These are phyloP conservation scores for Euphrasia confusa DNA, from an alignment of 257 asterid species.

Conservation along the genomic window DNA sequence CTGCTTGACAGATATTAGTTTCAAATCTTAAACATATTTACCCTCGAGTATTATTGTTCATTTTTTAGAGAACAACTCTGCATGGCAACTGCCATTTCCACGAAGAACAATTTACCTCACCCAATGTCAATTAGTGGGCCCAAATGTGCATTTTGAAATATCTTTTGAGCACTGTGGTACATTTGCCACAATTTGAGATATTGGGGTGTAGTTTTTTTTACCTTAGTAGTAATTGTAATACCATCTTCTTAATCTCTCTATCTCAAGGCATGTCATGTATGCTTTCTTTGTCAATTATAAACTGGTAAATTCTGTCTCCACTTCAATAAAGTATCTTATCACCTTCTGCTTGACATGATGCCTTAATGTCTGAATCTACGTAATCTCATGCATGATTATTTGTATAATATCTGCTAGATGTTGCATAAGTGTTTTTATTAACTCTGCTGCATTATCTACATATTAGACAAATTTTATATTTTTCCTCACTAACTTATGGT, in stretches of 20 bases:
- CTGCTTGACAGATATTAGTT: not conserved
- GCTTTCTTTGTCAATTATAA: conserved; percentile 1
- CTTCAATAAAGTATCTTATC: not conserved
- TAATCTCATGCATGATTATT: conserved; percentile 10
- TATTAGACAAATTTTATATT: not conserved
- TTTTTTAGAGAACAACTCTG: conserved; percentile 3
- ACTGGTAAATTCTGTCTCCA: conserved; percentile 1
- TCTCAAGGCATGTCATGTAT: not conserved
- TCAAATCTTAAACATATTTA: conserved; percentile 2
- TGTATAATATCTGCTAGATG: conserved; percentile 2
- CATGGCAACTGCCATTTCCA: not conserved
- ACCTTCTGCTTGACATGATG: conserved; percentile 3
- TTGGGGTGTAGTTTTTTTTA: not conserved
- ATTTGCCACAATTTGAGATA: conserved; percentile 4
- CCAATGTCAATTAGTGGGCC: not conserved
- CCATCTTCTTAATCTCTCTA: not conserved
- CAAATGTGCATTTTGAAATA: conserved; percentile 5
- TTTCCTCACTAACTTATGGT: not conserved
- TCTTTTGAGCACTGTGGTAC: not conserved
- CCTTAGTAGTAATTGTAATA: conserved; percentile 3
- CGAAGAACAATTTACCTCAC: conserved; percentile 5
- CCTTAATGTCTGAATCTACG: not conserved
- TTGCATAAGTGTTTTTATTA: not conserved
- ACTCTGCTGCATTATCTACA: not conserved
- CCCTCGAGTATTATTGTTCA: not conserved